phyloP scores from a whole-genome alignment of 2,329 filamentous ascomycete genomes.

The Fusarium kyushuense region DNA sequence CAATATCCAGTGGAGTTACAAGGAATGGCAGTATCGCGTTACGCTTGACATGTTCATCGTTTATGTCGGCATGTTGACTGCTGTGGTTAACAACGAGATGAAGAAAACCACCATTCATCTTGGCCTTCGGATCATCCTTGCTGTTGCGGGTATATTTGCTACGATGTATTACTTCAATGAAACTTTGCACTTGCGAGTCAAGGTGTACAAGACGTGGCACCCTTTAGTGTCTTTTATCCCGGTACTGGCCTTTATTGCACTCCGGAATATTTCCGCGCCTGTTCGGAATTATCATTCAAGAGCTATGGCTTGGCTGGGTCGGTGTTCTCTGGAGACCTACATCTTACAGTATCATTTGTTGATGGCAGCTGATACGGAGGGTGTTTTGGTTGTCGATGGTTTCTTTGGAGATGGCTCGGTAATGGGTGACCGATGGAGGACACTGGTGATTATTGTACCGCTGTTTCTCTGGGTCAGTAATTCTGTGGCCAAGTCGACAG shows the following conservation, averaged over 20 bases:
- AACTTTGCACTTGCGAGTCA: neutral
- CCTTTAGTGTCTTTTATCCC: constrained; percentile 66
- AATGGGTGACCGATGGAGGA: constrained; percentile 41
- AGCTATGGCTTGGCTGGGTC: constrained; percentile 63
- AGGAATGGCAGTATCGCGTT: constrained; percentile 64
- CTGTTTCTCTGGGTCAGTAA: constrained; percentile 47
- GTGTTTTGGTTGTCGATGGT: constrained; percentile 54
- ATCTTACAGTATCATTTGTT: constrained; percentile 71
- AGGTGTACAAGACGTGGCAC: constrained; percentile 61
- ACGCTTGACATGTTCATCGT: constrained; percentile 65
- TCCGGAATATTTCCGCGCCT: constrained; percentile 59
- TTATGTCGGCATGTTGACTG: constrained; percentile 65
- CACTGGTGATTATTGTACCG: constrained; percentile 40
- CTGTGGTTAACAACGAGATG: constrained; percentile 41
- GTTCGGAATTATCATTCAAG: constrained; percentile 50
- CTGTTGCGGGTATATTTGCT: constrained; percentile 47
- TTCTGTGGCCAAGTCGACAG: constrained; percentile 36
- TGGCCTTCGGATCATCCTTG: constrained; percentile 34
- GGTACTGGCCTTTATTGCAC: constrained; percentile 62
- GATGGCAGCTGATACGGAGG: constrained; percentile 68
- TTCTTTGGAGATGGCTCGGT: constrained; percentile 41
- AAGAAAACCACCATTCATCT: constrained; percentile 17
- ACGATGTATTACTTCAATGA: neutral
- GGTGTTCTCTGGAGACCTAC: constrained; percentile 68
- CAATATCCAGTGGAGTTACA: constrained; percentile 60